Conservation (phyloP, 805 yeast species). For the Scheffersomyces spartinae region DNA sequence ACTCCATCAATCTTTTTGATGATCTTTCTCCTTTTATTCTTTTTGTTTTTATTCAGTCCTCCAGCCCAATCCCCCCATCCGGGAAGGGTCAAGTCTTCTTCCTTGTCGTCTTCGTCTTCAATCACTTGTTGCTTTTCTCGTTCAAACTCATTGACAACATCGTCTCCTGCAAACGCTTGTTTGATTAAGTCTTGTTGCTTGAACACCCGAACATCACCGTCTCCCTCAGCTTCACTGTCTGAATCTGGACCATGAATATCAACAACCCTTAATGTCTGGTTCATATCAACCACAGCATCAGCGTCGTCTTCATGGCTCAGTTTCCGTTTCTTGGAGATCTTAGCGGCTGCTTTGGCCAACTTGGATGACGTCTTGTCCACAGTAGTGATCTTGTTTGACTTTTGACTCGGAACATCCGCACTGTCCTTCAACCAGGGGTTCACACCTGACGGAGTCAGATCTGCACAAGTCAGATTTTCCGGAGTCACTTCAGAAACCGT, state of each 20-base stretch:
- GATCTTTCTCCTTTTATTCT: constrained; percentile 46
- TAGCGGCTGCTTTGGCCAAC: constrained; percentile 27
- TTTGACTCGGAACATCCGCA: constrained; percentile 10
- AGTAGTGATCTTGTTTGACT: constrained; percentile 17
- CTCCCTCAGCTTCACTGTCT: constrained; percentile 32
- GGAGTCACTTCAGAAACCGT: too few species aligned
- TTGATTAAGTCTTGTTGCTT: constrained; percentile 72
- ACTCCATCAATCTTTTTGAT: constrained; percentile 71
- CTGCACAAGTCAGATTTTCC: too few species aligned
- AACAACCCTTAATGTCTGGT: constrained; percentile 41
- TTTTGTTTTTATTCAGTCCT: constrained; percentile 21
- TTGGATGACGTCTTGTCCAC: constrained; percentile 27
- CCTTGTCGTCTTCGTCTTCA: constrained; percentile 77
- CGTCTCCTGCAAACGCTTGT: constrained; percentile 96
- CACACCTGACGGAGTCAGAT: constrained; percentile 9
- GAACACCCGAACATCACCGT: constrained; percentile 41
- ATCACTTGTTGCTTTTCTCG: constrained; percentile 58
- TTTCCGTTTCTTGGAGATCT: constrained; percentile 28
- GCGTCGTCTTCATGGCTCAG: constrained; percentile 20
- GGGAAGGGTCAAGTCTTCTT: constrained; percentile 75
- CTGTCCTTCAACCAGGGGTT: constrained; percentile 28
- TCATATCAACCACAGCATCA: constrained; percentile 35
- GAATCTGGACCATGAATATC: constrained; percentile 32
- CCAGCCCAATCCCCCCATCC: constrained; percentile 99
- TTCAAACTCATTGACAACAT: constrained; percentile 73